These are phyloP conservation scores for Cladophialophora bantiana DNA, from an alignment of 2,329 filamentous ascomycete species.

Conservation along the genomic window DNA sequence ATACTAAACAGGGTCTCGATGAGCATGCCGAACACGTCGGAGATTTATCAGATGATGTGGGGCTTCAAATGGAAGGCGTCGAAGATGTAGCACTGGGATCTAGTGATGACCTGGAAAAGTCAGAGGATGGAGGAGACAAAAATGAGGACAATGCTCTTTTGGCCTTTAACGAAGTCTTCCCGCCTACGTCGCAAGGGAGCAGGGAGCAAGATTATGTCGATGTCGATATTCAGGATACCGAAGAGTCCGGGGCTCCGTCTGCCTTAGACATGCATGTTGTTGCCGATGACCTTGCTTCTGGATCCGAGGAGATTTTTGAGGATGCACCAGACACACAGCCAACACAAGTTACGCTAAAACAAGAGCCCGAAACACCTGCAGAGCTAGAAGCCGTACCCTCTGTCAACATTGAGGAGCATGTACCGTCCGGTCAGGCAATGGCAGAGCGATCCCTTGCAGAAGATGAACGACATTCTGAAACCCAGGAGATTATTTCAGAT, in stretches of 20 bases:
- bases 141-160: slow-evolving; percentile 15
- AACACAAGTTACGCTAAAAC: neutral
- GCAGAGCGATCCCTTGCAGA: neutral
- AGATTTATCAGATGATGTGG: neutral
- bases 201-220: neutral
- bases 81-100: neutral
- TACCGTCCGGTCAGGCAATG: neutral
- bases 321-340: neutral
- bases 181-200: neutral
- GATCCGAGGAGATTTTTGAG: neutral
- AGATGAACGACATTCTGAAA: neutral
- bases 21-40: neutral
- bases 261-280: neutral
- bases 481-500: no score
- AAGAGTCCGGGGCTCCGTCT: neutral
- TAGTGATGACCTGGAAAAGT: slow-evolving; percentile 22
- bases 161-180: slow-evolving; percentile 4
- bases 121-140: slow-evolving; percentile 28
- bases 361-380: neutral
- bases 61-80: neutral
- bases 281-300: neutral
- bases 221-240: neutral
- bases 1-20: neutral
- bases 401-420: neutral
- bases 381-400: neutral